Conservation (phyloP, 768 basidiomycete genomes). For the Nidularia pulvinata region DNA sequence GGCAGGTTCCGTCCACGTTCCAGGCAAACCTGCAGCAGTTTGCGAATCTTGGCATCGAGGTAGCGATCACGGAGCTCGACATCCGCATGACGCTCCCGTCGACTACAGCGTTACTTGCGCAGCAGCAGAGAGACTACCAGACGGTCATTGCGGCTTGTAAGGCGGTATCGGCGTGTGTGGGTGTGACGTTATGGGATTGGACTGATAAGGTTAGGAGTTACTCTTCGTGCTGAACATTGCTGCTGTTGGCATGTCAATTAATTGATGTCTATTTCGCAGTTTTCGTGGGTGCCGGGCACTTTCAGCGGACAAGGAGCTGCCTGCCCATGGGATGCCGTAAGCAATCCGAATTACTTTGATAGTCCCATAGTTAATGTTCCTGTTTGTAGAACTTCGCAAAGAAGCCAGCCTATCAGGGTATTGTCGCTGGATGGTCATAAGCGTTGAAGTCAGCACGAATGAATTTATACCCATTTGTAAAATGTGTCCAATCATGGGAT, state of each 20-base stretch:
- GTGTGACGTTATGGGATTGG: constrained; percentile 42
- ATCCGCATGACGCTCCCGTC: constrained; percentile 55
- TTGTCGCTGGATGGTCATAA: constrained; percentile 17
- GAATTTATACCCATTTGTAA: no score
- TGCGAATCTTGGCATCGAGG: constrained; percentile 58
- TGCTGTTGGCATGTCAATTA: not conserved
- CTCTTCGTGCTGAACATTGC: not conserved
- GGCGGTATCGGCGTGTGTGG: constrained; percentile 34
- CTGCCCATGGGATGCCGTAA: constrained; percentile 32
- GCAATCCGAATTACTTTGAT: constrained; percentile 6
- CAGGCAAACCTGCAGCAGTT: constrained; percentile 47
- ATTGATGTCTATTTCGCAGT: constrained; percentile 12
- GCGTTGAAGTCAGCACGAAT: no score
- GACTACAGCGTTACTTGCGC: constrained; percentile 41
- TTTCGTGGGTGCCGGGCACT: constrained; percentile 35
- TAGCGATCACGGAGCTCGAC: constrained; percentile 67
- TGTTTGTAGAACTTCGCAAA: constrained; percentile 27
- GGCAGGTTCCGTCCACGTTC: constrained; percentile 46
- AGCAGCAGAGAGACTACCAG: constrained; percentile 57
- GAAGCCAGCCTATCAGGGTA: constrained; percentile 38
- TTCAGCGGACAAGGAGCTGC: constrained; percentile 37
- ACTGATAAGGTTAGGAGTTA: constrained; percentile 31
- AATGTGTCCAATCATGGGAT: no score
- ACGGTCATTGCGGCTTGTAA: constrained; percentile 52
- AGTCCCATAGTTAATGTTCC: constrained; percentile 22